Evolutionary conservation across 2,329 filamentous ascomycete species (phyloP), one percentile per base, ranked within the genome.

Genomic region (Claviceps arundinis): DNA sequence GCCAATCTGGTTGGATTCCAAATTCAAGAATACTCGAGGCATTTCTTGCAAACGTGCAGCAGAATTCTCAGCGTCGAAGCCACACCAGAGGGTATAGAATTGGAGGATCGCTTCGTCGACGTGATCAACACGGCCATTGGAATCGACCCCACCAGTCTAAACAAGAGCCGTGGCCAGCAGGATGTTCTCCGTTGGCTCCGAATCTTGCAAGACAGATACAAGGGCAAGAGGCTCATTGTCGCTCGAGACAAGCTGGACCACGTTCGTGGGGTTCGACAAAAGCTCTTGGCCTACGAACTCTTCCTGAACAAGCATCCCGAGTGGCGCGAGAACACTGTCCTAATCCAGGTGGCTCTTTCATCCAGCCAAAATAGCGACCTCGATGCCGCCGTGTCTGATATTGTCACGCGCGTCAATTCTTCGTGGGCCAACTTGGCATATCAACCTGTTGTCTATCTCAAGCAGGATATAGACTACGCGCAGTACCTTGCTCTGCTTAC

Each of bases 1-100:
- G 88, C 93, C 52, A 95, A 96, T 60, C 73, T 97, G 13, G 81
- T 97, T 56, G 90, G 88, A 1, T 97, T 97, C 69, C 91, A 97
- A 69, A 95, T 89, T 24, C 81, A 85, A 52, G 91, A 97, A 67
- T 97, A 97, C 63, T 85, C 87, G 4, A 82, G 91, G 14, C 93
- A 97, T 69, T 97, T 97, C 68, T 73, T 96, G 48, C 90, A 96
- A 68, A 97, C 91, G 0, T 96, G 91, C 74, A 95, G 89, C 65
- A 85, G 93, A 37, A 76, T 97, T 14, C 76, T 97, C 40, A 85
- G 80, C n/a, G 88, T 94, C 1, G 91, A 97, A 66, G 90, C 90
- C 1, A 91, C 87, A 0, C 83, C 84, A 1, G 85, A 95, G 43
- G 91, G 93, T 1, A 77, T 97, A 1, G 87, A 96, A 64, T 74